These are phyloP conservation scores for Oryza coarctata DNA, from an alignment of 176 grass and related monocot species.

Conservation along the genomic window DNA sequence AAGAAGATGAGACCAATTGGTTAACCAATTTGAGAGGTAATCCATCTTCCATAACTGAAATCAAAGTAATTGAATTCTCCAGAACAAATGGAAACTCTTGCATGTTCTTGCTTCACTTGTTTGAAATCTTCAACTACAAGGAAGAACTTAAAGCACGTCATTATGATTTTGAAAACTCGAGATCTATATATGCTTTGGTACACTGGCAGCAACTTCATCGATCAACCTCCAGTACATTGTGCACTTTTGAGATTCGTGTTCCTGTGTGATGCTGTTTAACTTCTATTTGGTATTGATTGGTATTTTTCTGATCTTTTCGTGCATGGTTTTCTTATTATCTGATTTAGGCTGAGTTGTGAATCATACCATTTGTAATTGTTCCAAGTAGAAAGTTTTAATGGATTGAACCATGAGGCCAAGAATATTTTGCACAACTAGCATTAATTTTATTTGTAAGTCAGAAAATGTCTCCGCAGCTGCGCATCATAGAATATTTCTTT, in stretches of 20 bases:
- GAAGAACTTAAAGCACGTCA: not conserved
- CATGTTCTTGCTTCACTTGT: not conserved
- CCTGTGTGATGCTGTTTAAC: not conserved
- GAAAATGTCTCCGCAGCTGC: not conserved
- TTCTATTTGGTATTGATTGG: not conserved
- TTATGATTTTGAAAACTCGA: not conserved
- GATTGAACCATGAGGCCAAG: not conserved
- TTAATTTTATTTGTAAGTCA: not conserved
- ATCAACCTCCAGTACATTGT: not conserved
- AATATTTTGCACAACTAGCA: not conserved
- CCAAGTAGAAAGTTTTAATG: not conserved
- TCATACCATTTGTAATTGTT: not conserved
- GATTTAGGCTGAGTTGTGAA: not conserved
- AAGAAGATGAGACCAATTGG: not conserved
- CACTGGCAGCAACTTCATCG: not conserved
- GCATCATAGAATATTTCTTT: not conserved
- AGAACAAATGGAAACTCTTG: not conserved
- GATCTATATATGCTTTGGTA: not conserved
- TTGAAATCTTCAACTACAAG: not conserved
- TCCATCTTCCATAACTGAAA: not conserved
- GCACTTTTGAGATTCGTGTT: not conserved
- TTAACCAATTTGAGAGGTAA: not conserved
- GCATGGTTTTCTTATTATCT: not conserved
- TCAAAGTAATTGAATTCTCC: not conserved
- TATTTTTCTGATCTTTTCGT: not conserved